Percentiles rank a stretch among this genome's conserved stretches.
Evolutionary conservation across 495 filamentous ascomycete species (phyloP).

Genomic region (Rhypophila decipiens): DNA sequence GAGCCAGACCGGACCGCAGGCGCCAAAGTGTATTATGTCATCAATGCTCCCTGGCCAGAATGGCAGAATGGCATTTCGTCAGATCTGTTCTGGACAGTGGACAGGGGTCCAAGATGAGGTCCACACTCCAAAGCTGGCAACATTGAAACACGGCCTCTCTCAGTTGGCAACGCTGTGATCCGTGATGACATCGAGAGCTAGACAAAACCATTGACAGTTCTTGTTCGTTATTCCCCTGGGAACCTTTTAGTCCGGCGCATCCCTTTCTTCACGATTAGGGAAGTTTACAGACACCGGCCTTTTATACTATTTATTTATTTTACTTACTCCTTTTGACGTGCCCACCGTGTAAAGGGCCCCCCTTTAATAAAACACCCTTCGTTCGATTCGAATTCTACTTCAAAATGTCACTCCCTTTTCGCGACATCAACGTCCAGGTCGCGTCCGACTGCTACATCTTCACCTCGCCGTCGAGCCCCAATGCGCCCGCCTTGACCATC

Average conservation of each 20-base stretch:
- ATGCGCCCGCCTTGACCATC: slow-evolving; percentile 77
- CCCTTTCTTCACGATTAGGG: too few relatives aligned
- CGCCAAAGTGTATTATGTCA: background rate
- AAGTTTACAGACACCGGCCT: too few relatives aligned
- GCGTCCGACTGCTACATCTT: slow-evolving; percentile 92
- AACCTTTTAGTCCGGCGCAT: too few relatives aligned
- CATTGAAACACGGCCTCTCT: background rate
- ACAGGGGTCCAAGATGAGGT: background rate
- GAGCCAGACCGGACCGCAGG: background rate
- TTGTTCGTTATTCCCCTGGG: too few relatives aligned
- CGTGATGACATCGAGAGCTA: too few relatives aligned
- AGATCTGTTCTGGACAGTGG: background rate
- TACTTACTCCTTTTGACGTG: too few relatives aligned
- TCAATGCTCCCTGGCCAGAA: too few relatives aligned
- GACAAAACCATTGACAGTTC: too few relatives aligned
- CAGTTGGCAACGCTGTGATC: background rate
- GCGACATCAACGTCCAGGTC: slow-evolving; percentile 93
- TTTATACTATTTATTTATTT: too few relatives aligned
- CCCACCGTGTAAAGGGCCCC: too few relatives aligned
- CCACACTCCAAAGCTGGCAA: background rate
- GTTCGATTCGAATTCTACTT: too few relatives aligned
- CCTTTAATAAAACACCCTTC: too few relatives aligned
- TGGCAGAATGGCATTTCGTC: background rate
- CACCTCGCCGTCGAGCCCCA: slow-evolving; percentile 87
- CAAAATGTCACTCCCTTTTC: slow-evolving; percentile 66